These are phyloP conservation scores for Acacia concinna DNA, from an alignment of 331 rosid species.

Conservation along the genomic window DNA sequence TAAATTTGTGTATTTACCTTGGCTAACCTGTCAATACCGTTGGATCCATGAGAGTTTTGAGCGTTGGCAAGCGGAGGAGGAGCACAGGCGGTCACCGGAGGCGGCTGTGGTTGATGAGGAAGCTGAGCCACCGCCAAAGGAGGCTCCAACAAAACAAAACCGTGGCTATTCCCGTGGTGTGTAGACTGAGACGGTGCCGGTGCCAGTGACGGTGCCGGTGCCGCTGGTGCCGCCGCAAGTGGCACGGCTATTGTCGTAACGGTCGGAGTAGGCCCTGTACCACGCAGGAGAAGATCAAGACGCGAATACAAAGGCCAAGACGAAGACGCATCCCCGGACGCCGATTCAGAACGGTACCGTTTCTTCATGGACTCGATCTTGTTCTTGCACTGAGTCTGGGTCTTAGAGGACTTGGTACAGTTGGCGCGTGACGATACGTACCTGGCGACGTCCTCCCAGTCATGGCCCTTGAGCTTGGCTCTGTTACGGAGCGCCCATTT, in stretches of 20 bases:
- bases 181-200: neutral
- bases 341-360: constrained; percentile 75
- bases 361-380: constrained; percentile 99
- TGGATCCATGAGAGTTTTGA: constrained; percentile 78
- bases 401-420: constrained; percentile 65
- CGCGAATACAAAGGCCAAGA: constrained; percentile 86
- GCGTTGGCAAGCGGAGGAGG: constrained; percentile 42
- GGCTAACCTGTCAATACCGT: constrained; percentile 48
- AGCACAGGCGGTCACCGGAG: neutral
- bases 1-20: constrained; percentile 52
- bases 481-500: constrained; percentile 91
- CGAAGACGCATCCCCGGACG: constrained; percentile 41
- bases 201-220: neutral
- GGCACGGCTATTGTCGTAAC: neutral
- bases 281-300: constrained; percentile 74
- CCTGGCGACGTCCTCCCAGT: constrained; percentile 71
- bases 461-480: constrained; percentile 59
- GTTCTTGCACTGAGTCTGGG: constrained; percentile 97
- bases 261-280: constrained; percentile 44
- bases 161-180: constrained; percentile 27
- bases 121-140: constrained; percentile 32
- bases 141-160: constrained; percentile 57
- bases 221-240: neutral
- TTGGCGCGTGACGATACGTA: constrained; percentile 66
- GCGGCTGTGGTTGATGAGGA: constrained; percentile 9